phyloP scores from a whole-genome alignment of 331 rosid genomes.

The Quercus phellos region DNA sequence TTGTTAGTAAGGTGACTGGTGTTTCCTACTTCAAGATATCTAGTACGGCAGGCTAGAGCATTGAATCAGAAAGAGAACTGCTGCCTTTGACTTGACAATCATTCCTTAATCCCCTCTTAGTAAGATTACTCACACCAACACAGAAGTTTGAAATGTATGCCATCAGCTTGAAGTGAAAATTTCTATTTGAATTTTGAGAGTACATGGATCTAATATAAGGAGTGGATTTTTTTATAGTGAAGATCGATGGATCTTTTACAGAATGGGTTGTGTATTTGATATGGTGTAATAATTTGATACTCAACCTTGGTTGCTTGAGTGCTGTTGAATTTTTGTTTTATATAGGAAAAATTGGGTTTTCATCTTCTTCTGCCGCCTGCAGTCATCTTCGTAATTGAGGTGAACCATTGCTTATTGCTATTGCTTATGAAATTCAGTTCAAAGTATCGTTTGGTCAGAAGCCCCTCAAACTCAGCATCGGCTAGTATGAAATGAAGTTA shows the following conservation, averaged over 20 bases:
- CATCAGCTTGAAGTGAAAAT: not conserved
- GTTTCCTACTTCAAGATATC: conserved; percentile 14
- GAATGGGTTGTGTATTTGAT: not conserved
- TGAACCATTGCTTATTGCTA: too few relatives aligned
- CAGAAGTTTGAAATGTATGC: conserved; percentile 1
- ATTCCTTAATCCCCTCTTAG: not conserved
- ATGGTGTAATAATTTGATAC: not conserved
- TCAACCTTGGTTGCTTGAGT: not conserved
- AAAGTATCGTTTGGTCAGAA: too few relatives aligned
- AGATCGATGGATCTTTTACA: not conserved
- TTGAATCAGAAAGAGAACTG: conserved; percentile 7
- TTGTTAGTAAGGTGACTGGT: conserved; percentile 10
- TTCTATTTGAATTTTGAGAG: not conserved
- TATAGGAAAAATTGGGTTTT: not conserved
- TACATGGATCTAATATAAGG: not conserved
- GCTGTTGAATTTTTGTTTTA: not conserved
- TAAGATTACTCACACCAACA: not conserved
- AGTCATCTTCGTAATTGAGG: too few relatives aligned
- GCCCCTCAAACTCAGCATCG: too few relatives aligned
- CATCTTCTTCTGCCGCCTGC: not conserved
- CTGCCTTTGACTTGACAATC: not conserved
- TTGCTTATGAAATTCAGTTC: too few relatives aligned
- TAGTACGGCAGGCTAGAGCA: conserved; percentile 2
- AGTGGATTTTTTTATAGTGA: not conserved
- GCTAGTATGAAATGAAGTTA: too few relatives aligned